phyloP scores from a whole-genome alignment of 1,139 yeast species.

The Zhuliangozyma blackwelliae region DNA sequence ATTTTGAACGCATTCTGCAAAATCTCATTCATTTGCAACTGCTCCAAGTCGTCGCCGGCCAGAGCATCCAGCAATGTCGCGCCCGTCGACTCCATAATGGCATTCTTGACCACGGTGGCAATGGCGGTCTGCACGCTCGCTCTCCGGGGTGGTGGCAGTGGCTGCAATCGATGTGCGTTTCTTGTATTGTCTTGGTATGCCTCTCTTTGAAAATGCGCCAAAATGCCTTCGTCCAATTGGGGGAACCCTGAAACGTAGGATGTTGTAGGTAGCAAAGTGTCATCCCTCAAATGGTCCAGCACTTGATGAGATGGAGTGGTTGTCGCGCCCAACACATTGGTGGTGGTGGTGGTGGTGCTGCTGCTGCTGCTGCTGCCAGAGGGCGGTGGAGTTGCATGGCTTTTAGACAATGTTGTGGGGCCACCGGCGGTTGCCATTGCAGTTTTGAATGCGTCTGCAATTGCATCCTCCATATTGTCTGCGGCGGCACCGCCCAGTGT shows the following conservation, averaged over 20 bases:
- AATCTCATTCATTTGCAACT: slow-evolving; percentile 57
- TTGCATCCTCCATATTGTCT: slow-evolving; percentile 26
- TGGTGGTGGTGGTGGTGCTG: no score
- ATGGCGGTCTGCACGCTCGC: slow-evolving; percentile 19
- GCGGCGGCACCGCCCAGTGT: slow-evolving; percentile 6
- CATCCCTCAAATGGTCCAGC: slow-evolving; percentile 23
- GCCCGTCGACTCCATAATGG: slow-evolving; percentile 10
- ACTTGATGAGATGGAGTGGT: slow-evolving; percentile 32
- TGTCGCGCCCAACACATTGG: slow-evolving; percentile 6
- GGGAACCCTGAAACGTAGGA: slow-evolving; percentile 22
- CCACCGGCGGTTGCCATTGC: slow-evolving; percentile 14
- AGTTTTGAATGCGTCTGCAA: slow-evolving; percentile 31
- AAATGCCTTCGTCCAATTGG: slow-evolving; percentile 34
- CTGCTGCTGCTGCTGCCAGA: no score
- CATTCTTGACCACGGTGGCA: slow-evolving; percentile 24
- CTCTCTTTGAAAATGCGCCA: slow-evolving; percentile 36
- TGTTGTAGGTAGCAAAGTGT: slow-evolving; percentile 9
- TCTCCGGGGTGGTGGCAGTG: no score
- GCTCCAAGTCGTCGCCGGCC: slow-evolving; percentile 40
- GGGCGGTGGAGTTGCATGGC: no score
- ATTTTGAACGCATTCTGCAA: slow-evolving; percentile 68
- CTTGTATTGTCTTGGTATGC: slow-evolving; percentile 23
- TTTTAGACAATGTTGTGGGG: neutral
- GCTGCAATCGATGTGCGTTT: neutral
- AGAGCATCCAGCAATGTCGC: neutral